Base-by-base conservation (phyloP, 768 basidiomycete species). In the Leccinum disarticulatum region DNA sequence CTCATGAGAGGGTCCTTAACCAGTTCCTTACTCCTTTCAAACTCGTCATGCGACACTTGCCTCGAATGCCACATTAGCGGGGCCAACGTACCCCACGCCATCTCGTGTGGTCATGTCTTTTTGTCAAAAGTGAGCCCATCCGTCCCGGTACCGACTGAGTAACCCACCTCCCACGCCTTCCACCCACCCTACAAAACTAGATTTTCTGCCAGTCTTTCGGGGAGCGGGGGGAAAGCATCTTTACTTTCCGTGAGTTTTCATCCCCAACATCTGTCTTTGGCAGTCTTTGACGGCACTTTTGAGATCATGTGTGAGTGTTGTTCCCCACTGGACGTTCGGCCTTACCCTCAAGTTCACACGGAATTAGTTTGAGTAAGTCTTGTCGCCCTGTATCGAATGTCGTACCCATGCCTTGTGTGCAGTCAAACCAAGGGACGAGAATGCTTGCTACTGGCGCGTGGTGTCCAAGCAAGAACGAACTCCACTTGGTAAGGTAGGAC, bases 191-290 rank as follows among this genome's bases (percentile, higher is more conserved):
- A 98, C 78, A 98, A 98, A 76, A 83, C 73, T 7, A 80, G 80
- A 10, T 81, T 98, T 33, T 88, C 89, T 0, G 90, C 92, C 0
- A 89, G 87, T 56, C 91, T 95, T 64, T 94, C 93, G 4, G 80
- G 96, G 51, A 90, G 90, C 31, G 96, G 96, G 3, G 77, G 90
- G 43, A 98, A 98, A 68, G 93, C 1, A 84, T 88, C 14, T 98
- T 93, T 72, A 95, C 95, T 22, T 80, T 79, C 17, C 95, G 93
- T 92, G 71, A 76, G 90, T 80, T 13, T 54, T 33, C 36, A 5
- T 25, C 25, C 25, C 25, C 4, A 15, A 31, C 14, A 6, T 35
- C 27, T 19, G 6, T 38, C n/a, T 54, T 41, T 0, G 7, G 15
- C 28, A 19, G 22, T 17, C 31, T 48, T 57, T 68, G 57, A 65